Evolutionary conservation across 768 basidiomycete genomes (phyloP).

Genomic region (Suillus lakei): DNA sequence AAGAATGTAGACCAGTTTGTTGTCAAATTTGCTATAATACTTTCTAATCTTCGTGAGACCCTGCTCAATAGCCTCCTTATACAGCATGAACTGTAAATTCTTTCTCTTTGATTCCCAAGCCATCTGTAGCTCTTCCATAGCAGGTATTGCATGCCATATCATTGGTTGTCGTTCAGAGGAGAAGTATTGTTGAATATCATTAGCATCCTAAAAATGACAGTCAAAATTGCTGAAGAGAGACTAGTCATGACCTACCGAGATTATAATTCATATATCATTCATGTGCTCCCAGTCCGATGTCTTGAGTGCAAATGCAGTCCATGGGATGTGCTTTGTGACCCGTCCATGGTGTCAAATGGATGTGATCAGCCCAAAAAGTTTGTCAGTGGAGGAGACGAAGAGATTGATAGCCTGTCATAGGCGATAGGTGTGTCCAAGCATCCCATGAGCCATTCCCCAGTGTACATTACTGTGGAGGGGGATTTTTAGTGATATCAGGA

Average conservation of each 20-base stretch:
- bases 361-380: too few species aligned
- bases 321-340: conserved; percentile 11
- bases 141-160: conserved; percentile 30
- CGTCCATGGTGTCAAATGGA: too few species aligned
- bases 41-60: neutral
- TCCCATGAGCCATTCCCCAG: too few species aligned
- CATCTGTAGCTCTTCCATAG: conserved; percentile 30
- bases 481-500: too few species aligned
- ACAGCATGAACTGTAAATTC: conserved; percentile 1
- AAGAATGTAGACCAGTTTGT: neutral
- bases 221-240: neutral
- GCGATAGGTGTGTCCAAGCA: too few species aligned
- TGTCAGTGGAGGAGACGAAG: too few species aligned
- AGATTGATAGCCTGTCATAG: too few species aligned
- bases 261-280: conserved; percentile 14
- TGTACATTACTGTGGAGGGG: too few species aligned
- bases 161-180: conserved; percentile 28
- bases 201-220: conserved; percentile 18
- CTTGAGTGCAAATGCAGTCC: conserved; percentile 25
- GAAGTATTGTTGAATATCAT: conserved; percentile 32
- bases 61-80: too few species aligned
- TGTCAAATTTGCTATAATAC: neutral
- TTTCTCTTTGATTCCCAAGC: conserved; percentile 31
- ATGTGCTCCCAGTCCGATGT: conserved; percentile 29
- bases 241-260: conserved; percentile 10